Conservation (phyloP, 805 yeast species). For the Komagataella phaffii region DNA sequence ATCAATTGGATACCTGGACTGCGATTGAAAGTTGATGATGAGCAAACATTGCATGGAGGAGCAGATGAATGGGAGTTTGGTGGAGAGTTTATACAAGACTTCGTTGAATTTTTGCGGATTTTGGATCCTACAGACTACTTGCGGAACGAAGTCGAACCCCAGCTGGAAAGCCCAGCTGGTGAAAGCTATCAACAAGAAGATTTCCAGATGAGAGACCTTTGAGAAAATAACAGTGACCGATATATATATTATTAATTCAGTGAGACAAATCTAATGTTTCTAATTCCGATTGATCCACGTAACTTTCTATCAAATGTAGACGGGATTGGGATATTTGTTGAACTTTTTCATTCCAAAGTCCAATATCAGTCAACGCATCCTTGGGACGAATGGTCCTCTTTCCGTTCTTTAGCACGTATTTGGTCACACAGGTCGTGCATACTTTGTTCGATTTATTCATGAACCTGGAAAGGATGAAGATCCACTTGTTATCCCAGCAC, state of each 20-base stretch:
- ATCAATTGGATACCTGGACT: constrained; percentile 69
- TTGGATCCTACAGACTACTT: constrained; percentile 20
- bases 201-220: background rate
- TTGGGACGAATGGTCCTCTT: constrained; percentile 62
- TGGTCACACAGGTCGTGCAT: constrained; percentile 49
- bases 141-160: constrained; percentile 1
- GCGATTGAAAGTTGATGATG: constrained; percentile 57
- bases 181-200: background rate
- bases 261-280: constrained; percentile 1
- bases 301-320: constrained; percentile 22
- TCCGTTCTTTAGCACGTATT: constrained; percentile 71
- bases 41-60: constrained; percentile 59
- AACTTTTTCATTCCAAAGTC: constrained; percentile 38
- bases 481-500: constrained; percentile 85
- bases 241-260: background rate
- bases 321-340: constrained; percentile 26
- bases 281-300: constrained; percentile 14
- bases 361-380: constrained; percentile 42
- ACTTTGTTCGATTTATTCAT: constrained; percentile 19
- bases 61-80: constrained; percentile 80
- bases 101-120: constrained; percentile 82
- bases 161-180: background rate
- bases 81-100: constrained; percentile 81
- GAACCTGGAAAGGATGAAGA: constrained; percentile 57
- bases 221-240: background rate